A percentile compares a stretch with the other conserved stretches of the same genome.
These are phyloP conservation scores for Dacryopinax primogenitus DNA, from an alignment of 768 basidiomycete species.

Conservation along the genomic window DNA sequence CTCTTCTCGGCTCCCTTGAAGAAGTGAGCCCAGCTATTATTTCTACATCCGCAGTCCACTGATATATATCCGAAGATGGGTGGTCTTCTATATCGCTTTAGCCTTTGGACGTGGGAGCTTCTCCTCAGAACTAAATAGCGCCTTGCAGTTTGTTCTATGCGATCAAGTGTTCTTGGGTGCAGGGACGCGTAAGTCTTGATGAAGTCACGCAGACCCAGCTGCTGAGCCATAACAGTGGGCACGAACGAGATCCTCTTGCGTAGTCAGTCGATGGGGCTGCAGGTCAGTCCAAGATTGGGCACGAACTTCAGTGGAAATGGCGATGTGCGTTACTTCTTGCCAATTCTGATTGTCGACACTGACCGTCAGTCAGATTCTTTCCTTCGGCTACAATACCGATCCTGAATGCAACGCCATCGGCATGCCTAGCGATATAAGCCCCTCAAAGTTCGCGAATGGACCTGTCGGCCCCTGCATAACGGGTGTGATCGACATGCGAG, in stretches of 20 bases:
- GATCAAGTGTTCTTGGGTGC: neutral
- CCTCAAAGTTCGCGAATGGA: neutral
- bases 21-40: neutral
- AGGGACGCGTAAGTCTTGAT: neutral
- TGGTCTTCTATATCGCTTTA: neutral
- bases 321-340: neutral
- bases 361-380: neutral
- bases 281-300: neutral
- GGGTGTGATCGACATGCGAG: slow-evolving; percentile 11
- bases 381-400: slow-evolving; percentile 7
- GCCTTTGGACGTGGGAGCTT: neutral
- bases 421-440: neutral
- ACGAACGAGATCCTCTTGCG: slow-evolving; percentile 11
- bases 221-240: neutral
- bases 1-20: neutral
- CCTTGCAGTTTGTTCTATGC: neutral
- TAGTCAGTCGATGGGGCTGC: slow-evolving; percentile 9
- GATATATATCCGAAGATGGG: neutral
- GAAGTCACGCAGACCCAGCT: neutral
- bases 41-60: neutral
- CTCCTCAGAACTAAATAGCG: neutral
- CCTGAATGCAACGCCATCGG: slow-evolving; percentile 7
- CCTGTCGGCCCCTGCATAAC: slow-evolving; percentile 9
- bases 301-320: slow-evolving; percentile 10
- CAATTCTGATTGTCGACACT: neutral